Percentiles rank a stretch among this genome's conserved stretches.
These are phyloP conservation scores for Penicillium salamii DNA, from an alignment of 495 filamentous ascomycete species.

Conservation along the genomic window DNA sequence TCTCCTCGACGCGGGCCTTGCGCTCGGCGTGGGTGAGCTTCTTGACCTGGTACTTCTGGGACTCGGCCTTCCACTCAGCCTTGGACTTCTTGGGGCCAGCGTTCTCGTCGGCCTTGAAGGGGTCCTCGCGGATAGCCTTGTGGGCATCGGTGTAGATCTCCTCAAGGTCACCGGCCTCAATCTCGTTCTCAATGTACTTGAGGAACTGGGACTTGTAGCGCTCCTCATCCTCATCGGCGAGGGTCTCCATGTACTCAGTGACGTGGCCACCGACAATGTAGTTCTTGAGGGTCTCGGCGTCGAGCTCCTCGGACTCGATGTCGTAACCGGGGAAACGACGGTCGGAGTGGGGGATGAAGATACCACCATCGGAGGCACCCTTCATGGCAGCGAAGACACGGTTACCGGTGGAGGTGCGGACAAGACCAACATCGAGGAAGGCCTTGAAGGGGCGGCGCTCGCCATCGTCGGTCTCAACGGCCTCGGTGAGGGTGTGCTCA, in stretches of 20 bases:
- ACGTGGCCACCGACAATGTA: constrained; percentile 99
- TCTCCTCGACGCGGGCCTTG: constrained; percentile 75
- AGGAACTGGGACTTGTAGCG: constrained; percentile 97
- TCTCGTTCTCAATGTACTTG: constrained; percentile 92
- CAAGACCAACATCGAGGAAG: constrained; percentile 95
- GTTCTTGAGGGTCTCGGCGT: constrained; percentile 93
- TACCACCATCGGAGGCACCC: constrained; percentile 96
- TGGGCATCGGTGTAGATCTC: constrained; percentile 94
- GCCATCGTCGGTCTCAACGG: constrained; percentile 78
- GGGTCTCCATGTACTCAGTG: constrained; percentile 99
- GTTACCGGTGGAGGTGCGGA: constrained; percentile 94
- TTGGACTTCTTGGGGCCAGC: constrained; percentile 84
- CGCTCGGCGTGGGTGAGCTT: constrained; percentile 82
- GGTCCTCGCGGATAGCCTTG: constrained; percentile 95
- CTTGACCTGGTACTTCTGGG: constrained; percentile 73
- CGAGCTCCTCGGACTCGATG: constrained; percentile 94
- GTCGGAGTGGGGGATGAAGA: constrained; percentile 96
- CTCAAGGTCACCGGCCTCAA: constrained; percentile 96
- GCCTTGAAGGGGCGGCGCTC: constrained; percentile 96
- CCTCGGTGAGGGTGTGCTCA: constrained; percentile 91
- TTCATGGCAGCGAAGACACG: constrained; percentile 99
- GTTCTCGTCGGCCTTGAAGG: constrained; percentile 88
- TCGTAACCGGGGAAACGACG: constrained; percentile 99
- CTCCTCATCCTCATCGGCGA: constrained; percentile 99
- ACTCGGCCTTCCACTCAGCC: constrained; percentile 96